phyloP scores from a whole-genome alignment of 139 green algal species.

The Diplosphaera chodatii region DNA sequence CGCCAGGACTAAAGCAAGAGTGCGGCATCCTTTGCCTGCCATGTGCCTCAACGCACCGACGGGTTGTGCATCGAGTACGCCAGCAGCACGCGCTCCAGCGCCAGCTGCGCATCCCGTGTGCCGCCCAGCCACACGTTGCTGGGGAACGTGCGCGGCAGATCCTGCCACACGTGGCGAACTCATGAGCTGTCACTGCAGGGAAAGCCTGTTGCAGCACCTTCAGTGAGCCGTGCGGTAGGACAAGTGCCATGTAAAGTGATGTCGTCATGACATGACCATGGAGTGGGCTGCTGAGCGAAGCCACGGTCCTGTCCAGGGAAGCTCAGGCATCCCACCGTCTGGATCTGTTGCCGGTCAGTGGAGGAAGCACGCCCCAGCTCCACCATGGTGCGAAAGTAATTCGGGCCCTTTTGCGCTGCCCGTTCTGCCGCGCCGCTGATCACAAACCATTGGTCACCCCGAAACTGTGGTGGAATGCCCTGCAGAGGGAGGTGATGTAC shows the following conservation, averaged over 20 bases:
- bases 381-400: neutral
- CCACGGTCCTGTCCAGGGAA: no score
- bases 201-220: no score
- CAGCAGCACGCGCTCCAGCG: slow-evolving; percentile 58
- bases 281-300: no score
- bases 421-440: neutral
- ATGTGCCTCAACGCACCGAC: no score
- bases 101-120: slow-evolving; percentile 41
- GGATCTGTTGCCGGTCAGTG: neutral
- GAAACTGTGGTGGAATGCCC: neutral
- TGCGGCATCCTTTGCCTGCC: no score
- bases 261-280: no score
- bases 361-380: neutral
- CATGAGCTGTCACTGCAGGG: no score
- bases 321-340: neutral
- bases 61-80: slow-evolving; percentile 62
- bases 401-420: neutral
- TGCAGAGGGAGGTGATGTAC: no score
- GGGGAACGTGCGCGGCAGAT: slow-evolving; percentile 77
- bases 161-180: no score
- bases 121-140: slow-evolving; percentile 53
- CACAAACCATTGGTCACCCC: neutral
- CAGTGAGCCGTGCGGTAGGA: no score
- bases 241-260: no score
- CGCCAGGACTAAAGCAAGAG: no score